A percentile compares a stretch with the other conserved stretches of the same genome.
Evolutionary conservation across 352 stramenopile species (phyloP).

Genomic region (Globisporangium okanoganense): DNA sequence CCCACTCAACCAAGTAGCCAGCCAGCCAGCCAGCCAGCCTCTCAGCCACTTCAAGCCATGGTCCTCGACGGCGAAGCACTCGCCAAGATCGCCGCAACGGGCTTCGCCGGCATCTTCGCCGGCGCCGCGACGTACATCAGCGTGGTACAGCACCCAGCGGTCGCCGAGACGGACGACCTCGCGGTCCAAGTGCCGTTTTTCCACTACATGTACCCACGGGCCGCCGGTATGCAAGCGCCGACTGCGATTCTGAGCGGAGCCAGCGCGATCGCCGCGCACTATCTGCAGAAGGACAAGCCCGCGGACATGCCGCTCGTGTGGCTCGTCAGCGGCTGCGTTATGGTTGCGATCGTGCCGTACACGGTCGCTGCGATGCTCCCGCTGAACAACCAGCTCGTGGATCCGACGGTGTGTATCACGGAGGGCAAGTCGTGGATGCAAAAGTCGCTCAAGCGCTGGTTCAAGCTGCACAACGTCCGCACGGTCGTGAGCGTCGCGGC

Average conservation of each 20-base stretch:
- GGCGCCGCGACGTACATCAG: slow-evolving; percentile 30
- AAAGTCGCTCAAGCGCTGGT: slow-evolving; percentile 51
- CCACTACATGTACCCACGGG: slow-evolving; percentile 21
- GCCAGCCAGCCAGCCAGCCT: no score
- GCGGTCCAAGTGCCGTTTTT: slow-evolving; percentile 25
- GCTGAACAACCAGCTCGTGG: slow-evolving; percentile 57
- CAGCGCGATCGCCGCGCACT: slow-evolving; percentile 16
- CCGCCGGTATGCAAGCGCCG: slow-evolving; percentile 17
- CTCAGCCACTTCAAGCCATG: neutral
- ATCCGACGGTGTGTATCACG: slow-evolving; percentile 36
- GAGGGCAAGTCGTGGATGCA: slow-evolving; percentile 45
- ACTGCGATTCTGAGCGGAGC: slow-evolving; percentile 20
- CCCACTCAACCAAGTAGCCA: neutral
- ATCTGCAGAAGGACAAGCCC: slow-evolving; percentile 8
- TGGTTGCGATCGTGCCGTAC: slow-evolving; percentile 59
- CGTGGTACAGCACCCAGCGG: slow-evolving; percentile 30
- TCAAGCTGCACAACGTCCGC: slow-evolving; percentile 49
- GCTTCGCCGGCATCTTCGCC: slow-evolving; percentile 22
- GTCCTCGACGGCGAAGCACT: slow-evolving; percentile 8
- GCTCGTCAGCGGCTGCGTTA: slow-evolving; percentile 37
- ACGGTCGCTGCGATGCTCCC: slow-evolving; percentile 63
- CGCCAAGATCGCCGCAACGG: slow-evolving; percentile 16
- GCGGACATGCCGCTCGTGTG: slow-evolving; percentile 7
- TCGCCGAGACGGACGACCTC: slow-evolving; percentile 11
- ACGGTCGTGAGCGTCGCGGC: slow-evolving; percentile 45